Evolutionary conservation across 306 rosid genomes (phyloP).

Genomic region (Cicer judaicum): DNA sequence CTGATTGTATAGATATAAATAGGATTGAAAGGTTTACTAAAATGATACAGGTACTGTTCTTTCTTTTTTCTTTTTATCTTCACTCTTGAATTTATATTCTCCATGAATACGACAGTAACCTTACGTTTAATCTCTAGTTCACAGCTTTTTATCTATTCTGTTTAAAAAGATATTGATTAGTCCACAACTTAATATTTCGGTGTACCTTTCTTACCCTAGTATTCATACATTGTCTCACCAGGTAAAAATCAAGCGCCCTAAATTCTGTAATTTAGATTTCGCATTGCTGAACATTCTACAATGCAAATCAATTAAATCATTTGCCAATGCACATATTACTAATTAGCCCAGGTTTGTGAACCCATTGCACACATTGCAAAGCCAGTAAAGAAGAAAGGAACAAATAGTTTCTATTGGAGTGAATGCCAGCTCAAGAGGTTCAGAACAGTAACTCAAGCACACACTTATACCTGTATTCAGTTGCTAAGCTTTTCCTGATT

Average conservation of each 20-base stretch:
- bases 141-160: slow-evolving; percentile 4
- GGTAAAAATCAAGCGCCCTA: not conserved
- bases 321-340: slow-evolving; percentile 8
- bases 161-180: slow-evolving; percentile 10
- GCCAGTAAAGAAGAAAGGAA: slow-evolving; percentile 7
- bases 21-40: not conserved
- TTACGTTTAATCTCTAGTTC: slow-evolving; percentile 4
- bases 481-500: slow-evolving; percentile 97
- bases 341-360: slow-evolving; percentile 4
- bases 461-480: slow-evolving; percentile 80
- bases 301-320: slow-evolving; percentile 29
- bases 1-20: slow-evolving; percentile 22
- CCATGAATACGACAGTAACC: not conserved
- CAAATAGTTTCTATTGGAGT: not conserved
- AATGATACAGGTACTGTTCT: not conserved
- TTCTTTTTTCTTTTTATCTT: slow-evolving; percentile 32
- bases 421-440: not conserved
- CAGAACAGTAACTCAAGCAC: slow-evolving; percentile 1
- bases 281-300: slow-evolving; percentile 19
- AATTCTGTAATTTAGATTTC: slow-evolving; percentile 18
- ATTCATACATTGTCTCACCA: slow-evolving; percentile 20
- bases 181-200: slow-evolving; percentile 1
- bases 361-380: not conserved
- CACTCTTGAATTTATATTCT: slow-evolving; percentile 11
- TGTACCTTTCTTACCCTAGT: slow-evolving; percentile 1